These are phyloP conservation scores for Zoysia matrella DNA, from an alignment of 202 grass and related monocot species.

Conservation along the genomic window DNA sequence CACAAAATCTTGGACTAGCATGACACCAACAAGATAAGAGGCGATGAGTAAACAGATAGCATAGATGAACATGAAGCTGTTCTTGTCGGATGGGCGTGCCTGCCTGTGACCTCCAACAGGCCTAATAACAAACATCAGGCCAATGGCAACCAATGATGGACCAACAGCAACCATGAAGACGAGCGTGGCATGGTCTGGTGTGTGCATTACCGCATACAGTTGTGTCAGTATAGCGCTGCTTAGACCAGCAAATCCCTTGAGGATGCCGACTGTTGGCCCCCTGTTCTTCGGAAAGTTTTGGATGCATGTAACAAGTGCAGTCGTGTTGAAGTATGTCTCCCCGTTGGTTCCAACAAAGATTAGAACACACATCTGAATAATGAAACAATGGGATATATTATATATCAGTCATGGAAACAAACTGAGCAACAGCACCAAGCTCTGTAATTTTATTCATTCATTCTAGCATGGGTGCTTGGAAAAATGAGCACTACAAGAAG, in stretches of 20 bases:
- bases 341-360: constrained; percentile 92
- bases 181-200: constrained; percentile 75
- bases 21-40: constrained; percentile 86
- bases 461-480: background rate
- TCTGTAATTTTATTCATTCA: constrained; percentile 24
- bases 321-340: constrained; percentile 92
- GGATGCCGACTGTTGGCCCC: constrained; percentile 81
- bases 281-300: constrained; percentile 96
- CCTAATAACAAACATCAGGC: constrained; percentile 87
- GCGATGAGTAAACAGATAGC: constrained; percentile 81
- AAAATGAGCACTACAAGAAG: background rate
- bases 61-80: constrained; percentile 89
- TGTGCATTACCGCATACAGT: constrained; percentile 75
- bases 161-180: constrained; percentile 88
- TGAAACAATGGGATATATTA: background rate
- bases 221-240: constrained; percentile 88
- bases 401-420: constrained; percentile 33
- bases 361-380: constrained; percentile 83
- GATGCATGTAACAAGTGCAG: constrained; percentile 83
- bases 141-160: constrained; percentile 75
- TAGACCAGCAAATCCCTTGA: constrained; percentile 91
- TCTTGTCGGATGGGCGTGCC: constrained; percentile 72
- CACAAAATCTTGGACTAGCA: constrained; percentile 84
- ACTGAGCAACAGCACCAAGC: background rate
- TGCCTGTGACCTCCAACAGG: constrained; percentile 83